Base-by-base conservation (phyloP, 176 grass and related monocot genomes). In the Oryza officinalis region DNA sequence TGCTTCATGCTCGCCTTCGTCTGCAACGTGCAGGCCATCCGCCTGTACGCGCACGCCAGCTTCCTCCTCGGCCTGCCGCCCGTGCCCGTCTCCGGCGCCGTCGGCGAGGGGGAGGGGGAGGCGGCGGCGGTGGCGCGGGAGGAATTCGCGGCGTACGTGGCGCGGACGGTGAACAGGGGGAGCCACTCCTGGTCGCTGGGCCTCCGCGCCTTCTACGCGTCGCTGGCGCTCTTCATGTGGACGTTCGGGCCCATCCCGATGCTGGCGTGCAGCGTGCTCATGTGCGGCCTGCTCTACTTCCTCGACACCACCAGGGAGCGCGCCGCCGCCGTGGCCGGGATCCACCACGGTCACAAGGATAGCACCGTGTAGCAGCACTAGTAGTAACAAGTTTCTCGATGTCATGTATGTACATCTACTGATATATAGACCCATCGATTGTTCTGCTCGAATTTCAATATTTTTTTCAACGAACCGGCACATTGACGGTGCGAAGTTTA, bases 131-230 rank as follows among this genome's bases (percentile, higher is more conserved):
- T n/a, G 0, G 41, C 37, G 76, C 31, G 13, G 13, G 67, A 78
- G 76, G 43, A 76, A 60, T 86, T 86, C 73, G 61, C 70, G 28
- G 87, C 80, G 65, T 91, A 94, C 82, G 86, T 94, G 73, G 79
- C 73, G 66, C 79, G 86, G 43, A 85, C 75, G 26, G 83, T 98
- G 66, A 95, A 93, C 84, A 67, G 88, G 13, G 95, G 90, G 38
- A 94, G 92, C 92, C 54, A 88, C 69, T 90, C 92, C 45, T 94
- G 95, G 95, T 94, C 90, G 50, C 92, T 98, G 10, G 92, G 95
- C 43, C 88, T 98, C 22, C 84, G 90, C 66, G 90, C 95, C 14
- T 98, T 98, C 83, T 94, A 98, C 72, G 74, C 84, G 1, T 91
- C 95, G 2, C 84, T 97, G 45, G 80, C 88, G 46, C 84, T 94